Base-by-base conservation (phyloP, 768 basidiomycete genomes). In the Suillus cothurnatus region DNA sequence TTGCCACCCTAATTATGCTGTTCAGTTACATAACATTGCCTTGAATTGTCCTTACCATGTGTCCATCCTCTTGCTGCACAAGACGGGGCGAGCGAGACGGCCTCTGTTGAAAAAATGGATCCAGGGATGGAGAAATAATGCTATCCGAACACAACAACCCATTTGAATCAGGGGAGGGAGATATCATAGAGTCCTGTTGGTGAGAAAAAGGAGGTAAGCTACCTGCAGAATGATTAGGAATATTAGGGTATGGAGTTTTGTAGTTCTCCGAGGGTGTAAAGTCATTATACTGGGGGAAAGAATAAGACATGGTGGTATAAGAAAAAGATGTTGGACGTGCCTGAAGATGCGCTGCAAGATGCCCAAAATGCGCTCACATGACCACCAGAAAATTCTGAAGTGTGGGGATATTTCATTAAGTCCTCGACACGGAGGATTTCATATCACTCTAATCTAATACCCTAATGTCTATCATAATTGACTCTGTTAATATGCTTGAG, bases 261-360 rank as follows among this genome's bases (percentile, higher is more conserved):
- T 63, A 67, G 62, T 63, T 67, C 59, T 70, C 64, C 64, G 61
- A 45, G 9, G 26, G 49, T 50, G 49, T 50, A 50, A 50, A 50
- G 26, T 28, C 11, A 50, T 50, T 50, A 50, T 50, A 50, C 49
- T 50, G 49, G 49, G 49, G 49, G 2, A 50, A 50, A 50, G 49
- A 50, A 28, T 28, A 50, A 50, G 49, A 50, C 49, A 50, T 50
- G 49, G 49, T 50, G 49, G 49, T 50, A 50, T 50, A 50, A 50
- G 49, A 50, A 15, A 50, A 50, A 50, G 23, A 50, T 15, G 5
- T 26, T 26, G 14, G n/a, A 50, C 6, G 2, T 14, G 0, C 49
- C 21, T n/a, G 14, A 50, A 47, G n/a, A 47, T 4, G n/a, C 14
- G 14, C 14, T 15, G 14, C 38, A 39, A 39, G 14, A 39, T 39